phyloP scores from a whole-genome alignment of 371 early-diverging fungal genomes.

The Mucor sp. region DNA sequence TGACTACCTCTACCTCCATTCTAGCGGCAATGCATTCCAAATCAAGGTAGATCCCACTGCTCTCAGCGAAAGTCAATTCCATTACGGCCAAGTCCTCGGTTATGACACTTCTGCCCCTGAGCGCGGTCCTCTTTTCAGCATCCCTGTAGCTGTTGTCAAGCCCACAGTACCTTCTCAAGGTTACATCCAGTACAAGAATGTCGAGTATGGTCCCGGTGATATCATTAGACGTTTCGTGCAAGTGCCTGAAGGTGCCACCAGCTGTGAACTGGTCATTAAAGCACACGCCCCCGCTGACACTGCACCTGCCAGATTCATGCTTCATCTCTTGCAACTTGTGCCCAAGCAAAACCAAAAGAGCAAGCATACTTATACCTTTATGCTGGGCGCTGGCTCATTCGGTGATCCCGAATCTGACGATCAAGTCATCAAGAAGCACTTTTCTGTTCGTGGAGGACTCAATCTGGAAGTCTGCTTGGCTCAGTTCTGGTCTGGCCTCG shows the following conservation, averaged over 20 bases:
- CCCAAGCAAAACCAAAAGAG: slow-evolving; percentile 72
- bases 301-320: slow-evolving; percentile 61
- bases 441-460: slow-evolving; percentile 71
- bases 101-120: slow-evolving; percentile 76
- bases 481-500: slow-evolving; percentile 88
- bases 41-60: slow-evolving; percentile 82
- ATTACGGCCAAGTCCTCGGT: slow-evolving; percentile 79
- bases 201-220: slow-evolving; percentile 77
- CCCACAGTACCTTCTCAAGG: slow-evolving; percentile 60
- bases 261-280: slow-evolving; percentile 54
- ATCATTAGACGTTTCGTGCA: slow-evolving; percentile 80
- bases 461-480: slow-evolving; percentile 83
- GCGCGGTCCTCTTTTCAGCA: slow-evolving; percentile 78
- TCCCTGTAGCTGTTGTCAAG: slow-evolving; percentile 93
- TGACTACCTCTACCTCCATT: slow-evolving; percentile 74
- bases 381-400: slow-evolving; percentile 65
- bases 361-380: slow-evolving; percentile 60
- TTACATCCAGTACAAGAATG: slow-evolving; percentile 53
- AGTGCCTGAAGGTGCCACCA: slow-evolving; percentile 83
- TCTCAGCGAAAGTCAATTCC: slow-evolving; percentile 74
- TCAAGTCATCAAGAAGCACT: slow-evolving; percentile 54
- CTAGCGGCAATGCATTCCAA: slow-evolving; percentile 70
- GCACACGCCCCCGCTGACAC: slow-evolving; percentile 42
- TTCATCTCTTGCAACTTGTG: slow-evolving; percentile 72
- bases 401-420: slow-evolving; percentile 66